Conservation (phyloP, 106 monocot species). For the Platanthera guangdongensis region DNA sequence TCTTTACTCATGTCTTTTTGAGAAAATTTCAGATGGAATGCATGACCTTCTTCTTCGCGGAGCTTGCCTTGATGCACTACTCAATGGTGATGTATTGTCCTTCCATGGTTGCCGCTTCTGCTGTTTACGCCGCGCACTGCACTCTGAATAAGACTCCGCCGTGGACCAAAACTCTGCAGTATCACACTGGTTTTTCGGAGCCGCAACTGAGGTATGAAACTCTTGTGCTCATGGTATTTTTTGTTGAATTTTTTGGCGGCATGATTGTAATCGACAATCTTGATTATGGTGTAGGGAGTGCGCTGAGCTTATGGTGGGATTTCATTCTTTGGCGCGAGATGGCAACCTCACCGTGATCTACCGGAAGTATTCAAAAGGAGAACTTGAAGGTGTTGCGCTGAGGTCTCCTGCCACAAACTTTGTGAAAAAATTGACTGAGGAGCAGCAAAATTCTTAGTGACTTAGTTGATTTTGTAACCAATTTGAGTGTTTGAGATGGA, state of each 20-base stretch:
- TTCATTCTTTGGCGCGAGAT: slow-evolving; percentile 28
- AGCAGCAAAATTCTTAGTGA: neutral
- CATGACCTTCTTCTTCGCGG: slow-evolving; percentile 60
- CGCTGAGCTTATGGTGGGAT: slow-evolving; percentile 19
- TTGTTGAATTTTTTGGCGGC: neutral
- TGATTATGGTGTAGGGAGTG: slow-evolving; percentile 26
- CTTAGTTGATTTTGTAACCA: neutral
- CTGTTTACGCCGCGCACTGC: slow-evolving; percentile 48
- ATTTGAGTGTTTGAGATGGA: slow-evolving; percentile 31
- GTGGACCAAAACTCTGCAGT: slow-evolving; percentile 50
- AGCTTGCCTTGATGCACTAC: slow-evolving; percentile 57
- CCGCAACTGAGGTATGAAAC: slow-evolving; percentile 37
- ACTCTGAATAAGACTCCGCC: slow-evolving; percentile 44
- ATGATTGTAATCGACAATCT: neutral
- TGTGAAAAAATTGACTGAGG: slow-evolving; percentile 8
- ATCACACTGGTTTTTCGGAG: slow-evolving; percentile 46
- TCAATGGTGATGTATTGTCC: slow-evolving; percentile 32
- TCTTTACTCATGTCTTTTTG: neutral
- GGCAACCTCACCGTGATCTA: slow-evolving; percentile 45
- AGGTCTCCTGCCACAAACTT: slow-evolving; percentile 26
- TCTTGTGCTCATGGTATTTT: neutral
- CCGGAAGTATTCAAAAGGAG: slow-evolving; percentile 39
- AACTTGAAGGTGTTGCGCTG: slow-evolving; percentile 36
- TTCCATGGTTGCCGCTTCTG: slow-evolving; percentile 52
- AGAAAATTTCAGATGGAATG: slow-evolving; percentile 29